A percentile compares a stretch with the other conserved stretches of the same genome.
Conservation (phyloP, 768 basidiomycete species). For the Tulasnella sp. region DNA sequence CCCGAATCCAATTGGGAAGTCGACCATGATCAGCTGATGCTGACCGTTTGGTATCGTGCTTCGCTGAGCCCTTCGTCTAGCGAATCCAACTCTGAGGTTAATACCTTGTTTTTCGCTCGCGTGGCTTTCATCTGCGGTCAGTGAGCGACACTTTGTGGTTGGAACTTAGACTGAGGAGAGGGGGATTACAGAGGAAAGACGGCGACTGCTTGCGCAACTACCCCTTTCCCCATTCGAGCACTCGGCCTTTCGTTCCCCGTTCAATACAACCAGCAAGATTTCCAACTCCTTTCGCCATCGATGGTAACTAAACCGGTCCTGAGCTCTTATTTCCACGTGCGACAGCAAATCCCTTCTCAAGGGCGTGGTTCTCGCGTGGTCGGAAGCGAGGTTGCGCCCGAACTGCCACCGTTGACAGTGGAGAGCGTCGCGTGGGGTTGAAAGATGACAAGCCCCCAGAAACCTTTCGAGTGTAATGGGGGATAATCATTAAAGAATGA, state of each 20-base stretch:
- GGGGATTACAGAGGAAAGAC: neutral
- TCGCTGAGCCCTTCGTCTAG: neutral
- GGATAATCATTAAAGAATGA: neutral
- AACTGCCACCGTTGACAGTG: neutral
- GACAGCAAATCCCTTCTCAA: neutral
- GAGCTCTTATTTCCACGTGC: neutral
- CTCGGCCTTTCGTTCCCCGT: neutral
- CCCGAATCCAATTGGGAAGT: neutral
- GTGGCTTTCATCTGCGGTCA: neutral
- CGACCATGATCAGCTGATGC: neutral
- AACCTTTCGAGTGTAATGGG: neutral
- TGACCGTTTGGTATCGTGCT: neutral
- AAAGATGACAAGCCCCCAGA: neutral
- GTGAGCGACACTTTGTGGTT: neutral
- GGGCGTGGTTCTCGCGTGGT: neutral
- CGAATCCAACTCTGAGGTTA: neutral
- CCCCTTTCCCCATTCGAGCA: neutral
- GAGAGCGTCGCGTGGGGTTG: neutral
- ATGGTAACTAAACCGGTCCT: neutral
- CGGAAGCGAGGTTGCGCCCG: neutral
- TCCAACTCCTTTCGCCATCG: neutral
- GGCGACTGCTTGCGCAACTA: neutral
- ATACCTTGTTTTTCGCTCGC: neutral
- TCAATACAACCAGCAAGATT: neutral
- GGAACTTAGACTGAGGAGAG: neutral